phyloP scores from a whole-genome alignment of 2,329 filamentous ascomycete genomes.

The Aspergillus pseudoviridinutans region DNA sequence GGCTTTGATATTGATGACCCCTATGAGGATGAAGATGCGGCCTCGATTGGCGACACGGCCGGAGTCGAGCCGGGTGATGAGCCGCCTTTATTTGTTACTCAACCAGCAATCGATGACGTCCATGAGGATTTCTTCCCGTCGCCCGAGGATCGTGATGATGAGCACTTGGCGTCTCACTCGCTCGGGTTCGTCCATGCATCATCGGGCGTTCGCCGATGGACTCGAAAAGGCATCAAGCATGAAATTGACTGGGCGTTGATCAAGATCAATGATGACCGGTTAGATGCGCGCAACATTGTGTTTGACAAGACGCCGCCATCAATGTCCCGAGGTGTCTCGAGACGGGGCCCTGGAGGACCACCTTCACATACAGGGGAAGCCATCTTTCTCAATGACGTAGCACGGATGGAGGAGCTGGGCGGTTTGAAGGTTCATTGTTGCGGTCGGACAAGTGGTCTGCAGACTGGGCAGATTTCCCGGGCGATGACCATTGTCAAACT shows the following conservation, averaged over 20 bases:
- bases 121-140: slow-evolving; percentile 76
- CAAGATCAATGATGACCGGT: slow-evolving; percentile 67
- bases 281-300: slow-evolving; percentile 69
- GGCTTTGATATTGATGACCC: slow-evolving; percentile 44
- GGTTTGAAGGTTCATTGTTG: slow-evolving; percentile 81
- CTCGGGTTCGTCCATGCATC: slow-evolving; percentile 85
- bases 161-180: slow-evolving; percentile 76
- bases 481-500: slow-evolving; percentile 83
- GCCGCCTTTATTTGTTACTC: slow-evolving; percentile 76
- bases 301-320: slow-evolving; percentile 22
- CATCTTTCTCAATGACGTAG: slow-evolving; percentile 54
- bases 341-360: slow-evolving; percentile 51
- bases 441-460: slow-evolving; percentile 79
- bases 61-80: slow-evolving; percentile 72
- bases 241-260: slow-evolving; percentile 97
- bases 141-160: slow-evolving; percentile 71
- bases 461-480: slow-evolving; percentile 71
- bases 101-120: slow-evolving; percentile 86
- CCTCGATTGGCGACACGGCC: slow-evolving; percentile 67
- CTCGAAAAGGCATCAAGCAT: slow-evolving; percentile 68
- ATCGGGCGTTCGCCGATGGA: slow-evolving; percentile 77
- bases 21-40: slow-evolving; percentile 54
- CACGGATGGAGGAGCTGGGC: slow-evolving; percentile 57
- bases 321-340: slow-evolving; percentile 3
- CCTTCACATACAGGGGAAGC: slow-evolving; percentile 37